Evolutionary conservation across 2,329 filamentous ascomycete species (phyloP).

Genomic region (Pleomassaria siparia): DNA sequence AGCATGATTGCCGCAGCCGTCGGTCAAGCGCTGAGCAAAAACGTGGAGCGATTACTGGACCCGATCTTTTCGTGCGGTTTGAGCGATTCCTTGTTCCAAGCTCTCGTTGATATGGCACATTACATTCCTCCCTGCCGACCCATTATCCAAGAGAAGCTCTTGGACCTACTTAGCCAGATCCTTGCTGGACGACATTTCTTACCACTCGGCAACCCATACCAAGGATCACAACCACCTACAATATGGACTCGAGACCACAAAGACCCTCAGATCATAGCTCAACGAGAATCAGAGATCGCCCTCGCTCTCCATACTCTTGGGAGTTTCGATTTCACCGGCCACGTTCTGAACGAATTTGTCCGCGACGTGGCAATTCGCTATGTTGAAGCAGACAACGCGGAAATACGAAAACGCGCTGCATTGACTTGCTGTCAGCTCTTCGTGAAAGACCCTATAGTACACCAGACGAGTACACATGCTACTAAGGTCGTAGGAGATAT

Average conservation of each 20-base stretch:
- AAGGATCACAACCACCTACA: constrained; percentile 77
- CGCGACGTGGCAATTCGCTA: constrained; percentile 98
- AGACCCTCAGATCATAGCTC: constrained; percentile 78
- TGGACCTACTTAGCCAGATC: constrained; percentile 93
- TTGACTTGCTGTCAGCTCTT: constrained; percentile 98
- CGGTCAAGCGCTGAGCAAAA: constrained; percentile 95
- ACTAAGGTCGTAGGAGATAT: constrained; percentile 97
- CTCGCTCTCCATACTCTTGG: constrained; percentile 91
- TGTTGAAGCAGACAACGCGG: constrained; percentile 91
- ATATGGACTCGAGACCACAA: constrained; percentile 86
- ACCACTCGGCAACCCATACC: constrained; percentile 86
- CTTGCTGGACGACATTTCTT: constrained; percentile 91
- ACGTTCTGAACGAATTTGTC: constrained; percentile 97
- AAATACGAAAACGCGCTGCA: constrained; percentile 90
- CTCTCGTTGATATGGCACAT: constrained; percentile 96
- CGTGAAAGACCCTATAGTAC: constrained; percentile 93
- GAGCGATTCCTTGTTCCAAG: constrained; percentile 90
- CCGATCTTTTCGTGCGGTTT: constrained; percentile 97
- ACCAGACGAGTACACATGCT: constrained; percentile 95
- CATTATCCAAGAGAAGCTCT: constrained; percentile 87
- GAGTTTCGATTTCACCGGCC: constrained; percentile 90
- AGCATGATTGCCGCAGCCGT: constrained; percentile 95
- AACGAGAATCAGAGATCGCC: constrained; percentile 81
- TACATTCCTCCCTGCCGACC: constrained; percentile 95
- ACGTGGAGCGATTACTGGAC: constrained; percentile 93